Conservation (phyloP, 2,329 filamentous ascomycete species). For the Microdochium bolleyi region DNA sequence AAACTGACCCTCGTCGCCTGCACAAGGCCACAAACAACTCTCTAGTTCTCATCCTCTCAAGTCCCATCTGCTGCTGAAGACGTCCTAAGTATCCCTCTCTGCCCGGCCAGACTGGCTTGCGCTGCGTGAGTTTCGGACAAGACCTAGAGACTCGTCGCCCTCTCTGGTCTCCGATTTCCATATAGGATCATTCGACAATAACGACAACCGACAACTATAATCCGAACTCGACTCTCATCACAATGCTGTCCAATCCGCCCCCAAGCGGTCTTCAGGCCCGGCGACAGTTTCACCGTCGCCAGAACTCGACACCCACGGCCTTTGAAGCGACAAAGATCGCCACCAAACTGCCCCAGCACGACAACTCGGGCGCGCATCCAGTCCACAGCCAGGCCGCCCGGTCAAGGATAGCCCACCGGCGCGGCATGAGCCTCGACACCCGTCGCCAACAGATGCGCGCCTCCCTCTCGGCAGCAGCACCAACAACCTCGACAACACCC, state of each 20-base stretch:
- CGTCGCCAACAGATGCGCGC: slow-evolving; percentile 47
- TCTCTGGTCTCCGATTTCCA: slow-evolving; percentile 1
- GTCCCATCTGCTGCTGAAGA: slow-evolving; percentile 23
- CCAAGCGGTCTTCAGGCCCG: slow-evolving; percentile 62
- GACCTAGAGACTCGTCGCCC: slow-evolving; percentile 16
- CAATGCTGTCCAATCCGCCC: slow-evolving; percentile 73
- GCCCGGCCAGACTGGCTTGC: slow-evolving; percentile 28
- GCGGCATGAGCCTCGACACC: slow-evolving; percentile 79
- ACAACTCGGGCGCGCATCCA: slow-evolving; percentile 24
- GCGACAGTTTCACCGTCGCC: slow-evolving; percentile 72
- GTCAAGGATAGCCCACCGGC: slow-evolving; percentile 53
- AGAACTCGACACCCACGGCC: slow-evolving; percentile 75
- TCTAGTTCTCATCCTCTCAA: slow-evolving; percentile 19
- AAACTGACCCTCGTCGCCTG: slow-evolving; percentile 3
- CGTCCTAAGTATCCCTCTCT: slow-evolving; percentile 13
- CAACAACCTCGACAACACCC: slow-evolving; percentile 18
- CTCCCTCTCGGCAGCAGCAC: slow-evolving; percentile 21
- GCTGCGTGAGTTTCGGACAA: slow-evolving; percentile 23
- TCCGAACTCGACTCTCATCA: slow-evolving; percentile 64
- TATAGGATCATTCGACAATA: slow-evolving; percentile 10
- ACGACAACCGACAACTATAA: slow-evolving; percentile 48
- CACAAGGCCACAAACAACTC: slow-evolving; percentile 10
- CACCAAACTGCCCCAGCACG: slow-evolving; percentile 52
- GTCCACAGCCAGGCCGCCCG: slow-evolving; percentile 7
- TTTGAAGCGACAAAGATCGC: slow-evolving; percentile 68